Conservation (phyloP, 192 early-diverging fungal genomes). For the Entomortierella lignicola region DNA sequence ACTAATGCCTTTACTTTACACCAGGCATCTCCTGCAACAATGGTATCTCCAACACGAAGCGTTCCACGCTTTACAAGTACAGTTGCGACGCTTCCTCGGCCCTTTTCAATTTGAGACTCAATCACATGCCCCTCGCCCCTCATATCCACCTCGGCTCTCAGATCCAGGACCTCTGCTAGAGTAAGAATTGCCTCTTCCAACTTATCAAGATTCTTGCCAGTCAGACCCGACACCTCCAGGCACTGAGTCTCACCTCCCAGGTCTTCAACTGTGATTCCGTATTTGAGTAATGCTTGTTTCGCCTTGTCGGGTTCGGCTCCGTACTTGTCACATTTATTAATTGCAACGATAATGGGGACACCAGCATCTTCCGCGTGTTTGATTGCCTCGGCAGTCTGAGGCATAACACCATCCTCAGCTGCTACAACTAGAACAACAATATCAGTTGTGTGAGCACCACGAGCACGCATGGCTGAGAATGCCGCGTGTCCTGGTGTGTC, state of each 20-base stretch:
- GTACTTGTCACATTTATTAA: constrained; percentile 98
- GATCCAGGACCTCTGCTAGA: constrained; percentile 87
- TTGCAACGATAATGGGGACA: constrained; percentile 94
- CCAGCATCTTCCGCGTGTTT: constrained; percentile 86
- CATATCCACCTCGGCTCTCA: constrained; percentile 84
- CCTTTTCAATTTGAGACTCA: constrained; percentile 90
- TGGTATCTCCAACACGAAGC: constrained; percentile 75
- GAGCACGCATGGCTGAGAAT: constrained; percentile 93
- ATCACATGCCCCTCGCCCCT: constrained; percentile 87
- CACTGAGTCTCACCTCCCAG: constrained; percentile 93
- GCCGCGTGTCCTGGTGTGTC: constrained; percentile 98
- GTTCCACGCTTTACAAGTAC: constrained; percentile 93
- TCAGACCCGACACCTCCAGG: constrained; percentile 91
- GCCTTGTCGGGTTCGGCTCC: constrained; percentile 72
- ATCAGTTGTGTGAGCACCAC: constrained; percentile 94
- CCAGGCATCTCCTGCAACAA: constrained; percentile 90
- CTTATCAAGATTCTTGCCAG: constrained; percentile 84
- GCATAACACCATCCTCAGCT: constrained; percentile 98
- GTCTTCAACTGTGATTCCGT: constrained; percentile 91
- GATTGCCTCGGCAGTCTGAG: constrained; percentile 96
- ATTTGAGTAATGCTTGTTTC: constrained; percentile 75
- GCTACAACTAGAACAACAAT: constrained; percentile 97
- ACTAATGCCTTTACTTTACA: constrained; percentile 88
- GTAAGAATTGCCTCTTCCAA: constrained; percentile 91
- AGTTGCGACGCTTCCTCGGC: constrained; percentile 87